Evolutionary conservation across 1,284 basidiomycete species (phyloP), one percentile per base, ranked within the genome.

Genomic region (Ganoderma boninense): DNA sequence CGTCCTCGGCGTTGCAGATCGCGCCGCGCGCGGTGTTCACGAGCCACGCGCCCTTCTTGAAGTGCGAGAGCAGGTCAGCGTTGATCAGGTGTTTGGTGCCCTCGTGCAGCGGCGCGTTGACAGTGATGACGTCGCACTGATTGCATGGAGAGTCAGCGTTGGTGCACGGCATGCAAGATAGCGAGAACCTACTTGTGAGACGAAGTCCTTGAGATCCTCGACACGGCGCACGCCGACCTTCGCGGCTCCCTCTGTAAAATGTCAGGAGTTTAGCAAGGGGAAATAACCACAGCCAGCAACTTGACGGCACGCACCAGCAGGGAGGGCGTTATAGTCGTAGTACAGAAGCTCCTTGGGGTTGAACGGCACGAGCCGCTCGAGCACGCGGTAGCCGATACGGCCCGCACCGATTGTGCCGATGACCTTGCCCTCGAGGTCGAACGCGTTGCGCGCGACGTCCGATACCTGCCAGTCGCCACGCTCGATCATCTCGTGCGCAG

Each of bases 1-100:
- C 90, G 63, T 91, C 95, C 71, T 94, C 87, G 71, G 91, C 90
- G 83, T 95, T 92, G 80, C 92, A 95, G 78, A 98, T 97, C 64
- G 97, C 97, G 64, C 96, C 97, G 77, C 96, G 94, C 59, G 96
- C 96, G 40, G 96, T 97, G 88, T 97, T 97, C 79, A 97, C 90
- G 74, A 97, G 87, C 93, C 93, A 97, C 11, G 93, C 87, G 61
- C 91, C 91, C 78, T 93, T 92, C 89, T 98, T 98, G 89, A 98
- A 95, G 84, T 95, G 92, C 79, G 89, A 87, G 75, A 98, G 86
- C 65, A 95, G 90, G 49, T 96, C 94, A 46, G 89, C 87, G 85
- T 96, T 94, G 78, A 97, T 85, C 35, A 97, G 88, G 23, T 92
- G 93, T 59, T 85, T 84, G 40, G 96, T 97, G 46, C 92, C 91